Base-by-base conservation (phyloP, 2,329 filamentous ascomycete species). In the Fusarium compactum region DNA sequence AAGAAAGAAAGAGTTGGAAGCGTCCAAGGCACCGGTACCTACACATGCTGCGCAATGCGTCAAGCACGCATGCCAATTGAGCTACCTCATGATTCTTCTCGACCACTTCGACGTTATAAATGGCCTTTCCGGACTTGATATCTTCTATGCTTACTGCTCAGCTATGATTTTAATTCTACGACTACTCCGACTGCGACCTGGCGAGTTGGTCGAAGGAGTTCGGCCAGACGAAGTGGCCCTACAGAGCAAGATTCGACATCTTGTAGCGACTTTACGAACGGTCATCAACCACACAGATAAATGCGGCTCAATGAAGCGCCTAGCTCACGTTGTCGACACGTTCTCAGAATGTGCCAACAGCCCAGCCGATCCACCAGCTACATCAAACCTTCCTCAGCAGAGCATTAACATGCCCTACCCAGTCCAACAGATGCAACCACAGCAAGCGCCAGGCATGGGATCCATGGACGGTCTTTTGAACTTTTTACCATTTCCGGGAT, bases 111-210 rank as follows among this genome's bases (percentile, higher is more conserved):
- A 75, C 22, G 70, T 78, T 1, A 52, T 81, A 9, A 78, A 80
- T 50, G 78, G 80, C 2, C 67, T 79, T 10, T 78, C 78, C 1
- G 78, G 78, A 3, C 69, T 80, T 1, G 80, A 81, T 30, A 71
- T 80, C 4, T 81, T 79, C 38, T 81, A 81, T 53, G 73, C 76
- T 34, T 80, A 80, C 60, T 79, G 76, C 45, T 76, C 78, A 3
- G 74, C 74, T 3, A 80, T 81, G 76, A 70, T 77, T 0, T 12
- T 72, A 0, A 72, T 72, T 6, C 52, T 72, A 3, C n/a, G 69
- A 4, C 24, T 72, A 12, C 59, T 72, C 1, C 48, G 66, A 14
- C 9, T 70, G 12, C 48, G 55, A 1, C 66, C 62, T 2, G 62
- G 52, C 0, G 57, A 58, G 5, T 22, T 20, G 1, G 45, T 54